Evolutionary conservation across 1,284 basidiomycete species (phyloP), one percentile per base, ranked within the genome.

Genomic region (Trametes polyzona): DNA sequence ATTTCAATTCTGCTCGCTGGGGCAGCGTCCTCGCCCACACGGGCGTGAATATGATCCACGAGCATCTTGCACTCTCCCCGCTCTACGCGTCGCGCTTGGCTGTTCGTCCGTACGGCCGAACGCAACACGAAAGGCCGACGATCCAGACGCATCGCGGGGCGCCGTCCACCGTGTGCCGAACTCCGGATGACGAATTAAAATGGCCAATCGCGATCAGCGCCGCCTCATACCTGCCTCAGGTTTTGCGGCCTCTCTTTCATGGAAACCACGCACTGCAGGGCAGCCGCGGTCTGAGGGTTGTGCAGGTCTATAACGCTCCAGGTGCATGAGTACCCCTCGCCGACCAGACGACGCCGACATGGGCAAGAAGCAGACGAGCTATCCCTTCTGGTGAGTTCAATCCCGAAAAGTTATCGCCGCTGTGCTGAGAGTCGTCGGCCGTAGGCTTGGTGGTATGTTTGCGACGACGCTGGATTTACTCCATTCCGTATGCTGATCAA

Each of bases 381-480:
- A 82, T 77, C 86, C 86, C 24, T 88, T 88, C 71, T 88, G 87
- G 86, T 87, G 68, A 66, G 80, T 72, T 32, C 57, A 42, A 48
- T 36, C 40, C 16, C 12, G 17, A n/a, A 21, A 29, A 35, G 30
- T n/a, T 35, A 35, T 35, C 33, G 14, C 33, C 33, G 29, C 53
- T 23, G 49, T 54, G 47, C 47, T 43, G 33, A 41, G 26, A 14
- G 32, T 24, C 40, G 14, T 30, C 11, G 41, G 24, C 41, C 29
- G 1, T 24, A 90, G 88, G 87, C 81, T 91, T 52, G 88, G 88
- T 81, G 88, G 88, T 90, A 65, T 73, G 82, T 33, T 32, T 27
- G 7, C 10, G 16, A 10, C 6, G n/a, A 69, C 17, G 19, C 8
- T 19, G 19, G 27, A 16, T 3, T 36, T 26, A 19, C 19, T 8